Conservation (phyloP, 2,329 filamentous ascomycete genomes). For the Exophiala viscosa region DNA sequence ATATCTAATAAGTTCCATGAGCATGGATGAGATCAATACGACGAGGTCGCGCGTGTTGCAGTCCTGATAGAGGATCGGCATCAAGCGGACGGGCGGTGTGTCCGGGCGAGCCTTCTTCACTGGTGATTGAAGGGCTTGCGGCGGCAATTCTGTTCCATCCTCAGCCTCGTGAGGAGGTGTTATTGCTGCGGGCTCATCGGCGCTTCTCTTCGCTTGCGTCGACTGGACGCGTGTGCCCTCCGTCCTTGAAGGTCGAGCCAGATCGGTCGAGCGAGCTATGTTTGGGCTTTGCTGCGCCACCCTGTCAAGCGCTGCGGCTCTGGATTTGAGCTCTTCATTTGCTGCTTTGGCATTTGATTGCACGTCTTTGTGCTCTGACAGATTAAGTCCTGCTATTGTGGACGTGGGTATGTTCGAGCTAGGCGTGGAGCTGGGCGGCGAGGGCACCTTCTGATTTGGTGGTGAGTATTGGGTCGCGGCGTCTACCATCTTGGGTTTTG, state of each 20-base stretch:
- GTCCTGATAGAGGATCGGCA: slow-evolving; percentile 69
- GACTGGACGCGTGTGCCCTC: background rate
- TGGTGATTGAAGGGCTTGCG: slow-evolving; percentile 6
- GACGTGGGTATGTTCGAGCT: slow-evolving; percentile 38
- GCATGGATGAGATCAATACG: slow-evolving; percentile 87
- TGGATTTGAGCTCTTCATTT: slow-evolving; percentile 8
- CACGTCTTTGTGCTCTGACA: slow-evolving; percentile 16
- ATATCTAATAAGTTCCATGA: slow-evolving; percentile 87
- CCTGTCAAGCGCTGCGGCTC: background rate
- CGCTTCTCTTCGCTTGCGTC: slow-evolving; percentile 16
- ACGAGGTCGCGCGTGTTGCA: slow-evolving; percentile 84
- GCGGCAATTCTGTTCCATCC: background rate
- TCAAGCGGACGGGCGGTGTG: slow-evolving; percentile 49
- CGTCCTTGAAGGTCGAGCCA: background rate
- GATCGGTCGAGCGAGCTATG: slow-evolving; percentile 1
- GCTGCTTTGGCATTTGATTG: background rate
- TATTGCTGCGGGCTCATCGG: slow-evolving; percentile 10
- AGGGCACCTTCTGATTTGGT: slow-evolving; percentile 11
- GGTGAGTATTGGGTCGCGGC: slow-evolving; percentile 53
- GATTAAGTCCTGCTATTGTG: slow-evolving; percentile 20
- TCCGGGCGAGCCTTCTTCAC: slow-evolving; percentile 46
- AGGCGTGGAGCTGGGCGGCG: background rate
- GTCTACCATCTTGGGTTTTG: slow-evolving; percentile 40
- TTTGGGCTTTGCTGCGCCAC: background rate
- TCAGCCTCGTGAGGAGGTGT: background rate